Conservation (phyloP, 2,329 filamentous ascomycete species). For the Penicillium sclerotigenum region DNA sequence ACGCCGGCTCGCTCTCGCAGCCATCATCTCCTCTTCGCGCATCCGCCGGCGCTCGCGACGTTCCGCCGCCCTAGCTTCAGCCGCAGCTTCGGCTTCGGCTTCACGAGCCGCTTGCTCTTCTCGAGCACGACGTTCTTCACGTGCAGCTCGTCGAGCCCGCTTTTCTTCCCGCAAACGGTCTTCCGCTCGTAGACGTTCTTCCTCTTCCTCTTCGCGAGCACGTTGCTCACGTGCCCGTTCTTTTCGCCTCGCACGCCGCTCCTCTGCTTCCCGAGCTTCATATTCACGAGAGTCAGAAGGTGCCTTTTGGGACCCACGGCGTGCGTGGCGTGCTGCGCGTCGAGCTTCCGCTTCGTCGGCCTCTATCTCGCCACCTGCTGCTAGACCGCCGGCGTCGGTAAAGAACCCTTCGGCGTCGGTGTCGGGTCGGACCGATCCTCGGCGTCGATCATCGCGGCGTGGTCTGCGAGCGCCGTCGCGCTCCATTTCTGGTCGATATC, state of each 20-base stretch:
- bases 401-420: conserved; percentile 49
- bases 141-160: conserved; percentile 58
- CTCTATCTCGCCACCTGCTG: conserved; percentile 37
- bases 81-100: conserved; percentile 30
- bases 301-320: conserved; percentile 42
- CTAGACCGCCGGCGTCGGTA: conserved; percentile 43
- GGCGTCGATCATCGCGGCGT: conserved; percentile 37
- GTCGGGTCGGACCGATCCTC: conserved; percentile 46
- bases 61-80: conserved; percentile 40
- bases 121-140: conserved; percentile 26
- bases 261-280: conserved; percentile 40
- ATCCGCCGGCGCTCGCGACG: conserved; percentile 41
- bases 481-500: conserved; percentile 36
- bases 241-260: conserved; percentile 33
- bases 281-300: conserved; percentile 35
- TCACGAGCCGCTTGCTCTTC: conserved; percentile 23
- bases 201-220: conserved; percentile 47
- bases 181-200: conserved; percentile 22
- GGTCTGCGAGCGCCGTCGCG: conserved; percentile 34
- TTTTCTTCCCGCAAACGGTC: conserved; percentile 21
- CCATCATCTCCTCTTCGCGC: conserved; percentile 33
- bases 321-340: conserved; percentile 60
- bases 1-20: conserved; percentile 32
- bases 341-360: conserved; percentile 58
- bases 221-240: conserved; percentile 35